Evolutionary conservation across 2,329 filamentous ascomycete species (phyloP), one percentile per base, ranked within the genome.

Genomic region (Ilyonectria mors-panacis): DNA sequence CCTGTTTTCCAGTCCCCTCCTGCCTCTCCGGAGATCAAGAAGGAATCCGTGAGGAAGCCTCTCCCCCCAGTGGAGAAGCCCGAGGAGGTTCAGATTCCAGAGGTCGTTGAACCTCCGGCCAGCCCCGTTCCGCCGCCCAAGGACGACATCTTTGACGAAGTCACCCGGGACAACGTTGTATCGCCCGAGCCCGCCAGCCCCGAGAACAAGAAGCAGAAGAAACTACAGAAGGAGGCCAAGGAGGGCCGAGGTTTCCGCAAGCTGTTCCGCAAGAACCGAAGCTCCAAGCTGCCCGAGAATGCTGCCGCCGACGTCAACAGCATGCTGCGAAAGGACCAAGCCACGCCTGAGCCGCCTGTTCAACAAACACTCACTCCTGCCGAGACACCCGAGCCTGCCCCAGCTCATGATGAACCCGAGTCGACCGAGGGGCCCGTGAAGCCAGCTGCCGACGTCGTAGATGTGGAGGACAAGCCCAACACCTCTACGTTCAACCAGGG

Each of bases 401-500:
- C 78, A 13, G 68, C 75, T 35, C 70, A 78, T 19, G 55, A 53
- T n/a, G n/a, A 53, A 6, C 50, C 58, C 7, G 44, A 53, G n/a
- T 53, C 28, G 6, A 15, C 19, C 15, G 51, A 45, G 35, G 63
- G 61, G 33, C 21, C 51, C 8, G 33, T 42, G 9, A 47, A 70
- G 13, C 57, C 70, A 10, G 28, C n/a, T 3, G 50, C 47, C n/a
- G n/a, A 66, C 19, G 69, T 53, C 19, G 74, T 74, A 21, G 75
- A 69, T 54, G 74, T 75, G 30, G 73, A 67, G 54, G 66, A 61
- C 26, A 70, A 71, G 10, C 73, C 73, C n/a, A 73, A 30, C 26
- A 51, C 26, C 81, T 83, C 87, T 17, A 86, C 84, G 26, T 98
- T 98, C 77, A 93, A 96, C 76, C 95, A 98, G 81, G 96, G 95